These are phyloP conservation scores for Podaxis sp. DNA, from an alignment of 768 basidiomycete species.

Conservation along the genomic window DNA sequence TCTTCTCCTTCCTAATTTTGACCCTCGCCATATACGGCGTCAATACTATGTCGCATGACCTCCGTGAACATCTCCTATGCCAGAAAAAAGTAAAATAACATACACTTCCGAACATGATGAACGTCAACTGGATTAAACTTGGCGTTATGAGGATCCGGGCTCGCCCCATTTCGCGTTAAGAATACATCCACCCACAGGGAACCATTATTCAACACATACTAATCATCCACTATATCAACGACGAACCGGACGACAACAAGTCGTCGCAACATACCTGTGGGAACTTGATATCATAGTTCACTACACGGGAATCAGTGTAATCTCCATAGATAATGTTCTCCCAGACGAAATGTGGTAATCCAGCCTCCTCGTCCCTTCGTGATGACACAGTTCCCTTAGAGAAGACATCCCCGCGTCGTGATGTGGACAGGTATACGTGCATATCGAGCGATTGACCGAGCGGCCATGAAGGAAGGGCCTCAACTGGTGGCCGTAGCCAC, in stretches of 20 bases:
- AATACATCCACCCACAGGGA: slow-evolving; percentile 84
- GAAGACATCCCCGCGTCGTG: slow-evolving; percentile 58
- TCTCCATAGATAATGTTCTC: slow-evolving; percentile 74
- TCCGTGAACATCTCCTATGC: not conserved
- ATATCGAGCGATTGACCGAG: slow-evolving; percentile 59
- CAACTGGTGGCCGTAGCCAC: slow-evolving; percentile 46
- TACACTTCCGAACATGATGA: slow-evolving; percentile 74
- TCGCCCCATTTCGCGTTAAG: slow-evolving; percentile 59
- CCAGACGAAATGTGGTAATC: slow-evolving; percentile 71
- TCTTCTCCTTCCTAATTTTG: slow-evolving; percentile 80
- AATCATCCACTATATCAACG: not conserved
- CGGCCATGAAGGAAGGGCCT: slow-evolving; percentile 55
- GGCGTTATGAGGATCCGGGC: slow-evolving; percentile 56
- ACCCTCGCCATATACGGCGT: slow-evolving; percentile 77
- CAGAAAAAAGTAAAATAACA: slow-evolving; percentile 21
- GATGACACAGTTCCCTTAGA: slow-evolving; percentile 47
- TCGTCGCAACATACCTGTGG: slow-evolving; percentile 49
- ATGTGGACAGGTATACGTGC: slow-evolving; percentile 71
- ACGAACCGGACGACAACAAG: not conserved
- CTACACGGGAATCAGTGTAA: slow-evolving; percentile 57
- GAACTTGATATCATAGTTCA: slow-evolving; percentile 56
- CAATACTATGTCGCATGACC: slow-evolving; percentile 47
- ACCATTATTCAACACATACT: slow-evolving; percentile 77
- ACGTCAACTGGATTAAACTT: slow-evolving; percentile 52
- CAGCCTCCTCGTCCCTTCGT: slow-evolving; percentile 41